These are phyloP conservation scores for Cryptococcus amylolentus DNA, from an alignment of 1,284 basidiomycete species.

Conservation along the genomic window DNA sequence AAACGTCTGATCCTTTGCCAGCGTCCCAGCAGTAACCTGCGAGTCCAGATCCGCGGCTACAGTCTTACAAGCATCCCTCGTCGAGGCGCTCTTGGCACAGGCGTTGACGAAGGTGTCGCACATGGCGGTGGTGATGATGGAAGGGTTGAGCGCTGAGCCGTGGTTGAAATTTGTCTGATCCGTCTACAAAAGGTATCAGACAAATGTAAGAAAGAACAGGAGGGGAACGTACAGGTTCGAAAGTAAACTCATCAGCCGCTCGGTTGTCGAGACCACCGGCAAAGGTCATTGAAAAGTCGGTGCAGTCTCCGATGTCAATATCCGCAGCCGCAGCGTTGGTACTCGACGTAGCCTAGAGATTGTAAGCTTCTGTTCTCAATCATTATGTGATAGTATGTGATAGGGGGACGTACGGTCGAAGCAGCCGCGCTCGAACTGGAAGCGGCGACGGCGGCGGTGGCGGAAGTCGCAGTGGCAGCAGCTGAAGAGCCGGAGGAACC, in stretches of 20 bases:
- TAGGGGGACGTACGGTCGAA: neutral
- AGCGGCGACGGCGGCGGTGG: conserved; percentile 10
- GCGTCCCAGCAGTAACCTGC: conserved; percentile 20
- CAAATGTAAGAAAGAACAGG: too few relatives aligned
- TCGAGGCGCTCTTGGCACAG: conserved; percentile 33
- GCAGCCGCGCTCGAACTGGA: neutral
- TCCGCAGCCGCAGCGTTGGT: conserved; percentile 5
- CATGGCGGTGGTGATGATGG: conserved; percentile 53
- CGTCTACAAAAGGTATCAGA: neutral
- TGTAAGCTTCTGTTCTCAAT: neutral
- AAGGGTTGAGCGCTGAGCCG: conserved; percentile 54
- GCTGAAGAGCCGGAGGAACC: neutral
- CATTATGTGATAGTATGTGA: too few relatives aligned
- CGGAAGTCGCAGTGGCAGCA: conserved; percentile 1
- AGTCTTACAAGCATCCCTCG: conserved; percentile 20
- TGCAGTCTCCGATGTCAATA: conserved; percentile 24
- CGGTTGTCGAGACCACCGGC: conserved; percentile 59
- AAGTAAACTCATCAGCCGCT: conserved; percentile 54
- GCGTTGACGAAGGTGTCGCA: conserved; percentile 45
- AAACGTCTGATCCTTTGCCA: conserved; percentile 23
- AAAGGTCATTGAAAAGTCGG: conserved; percentile 57
- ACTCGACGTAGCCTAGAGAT: too few relatives aligned
- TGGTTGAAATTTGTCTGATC: conserved; percentile 30
- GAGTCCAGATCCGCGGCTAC: conserved; percentile 26
- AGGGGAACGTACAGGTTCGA: conserved; percentile 13